Percentiles rank a stretch among this genome's conserved stretches.
Conservation (phyloP, 2,329 filamentous ascomycete genomes). For the Xylaria sp. region DNA sequence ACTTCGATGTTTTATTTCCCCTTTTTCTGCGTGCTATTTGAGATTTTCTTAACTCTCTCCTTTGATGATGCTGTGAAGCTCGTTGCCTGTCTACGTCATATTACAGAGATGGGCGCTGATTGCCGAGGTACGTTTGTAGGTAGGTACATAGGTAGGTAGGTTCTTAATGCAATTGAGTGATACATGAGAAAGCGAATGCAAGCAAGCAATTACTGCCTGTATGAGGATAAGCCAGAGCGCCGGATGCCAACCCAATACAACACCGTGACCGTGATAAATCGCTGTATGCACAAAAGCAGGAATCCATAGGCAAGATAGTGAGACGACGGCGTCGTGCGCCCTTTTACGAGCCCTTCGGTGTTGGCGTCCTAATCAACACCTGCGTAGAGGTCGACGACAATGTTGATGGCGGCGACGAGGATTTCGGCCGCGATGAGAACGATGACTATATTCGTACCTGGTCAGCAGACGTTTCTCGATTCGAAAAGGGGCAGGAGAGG, state of each 20-base stretch:
- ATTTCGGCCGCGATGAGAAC: conserved; percentile 96
- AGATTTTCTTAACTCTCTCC: background rate
- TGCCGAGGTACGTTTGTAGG: background rate
- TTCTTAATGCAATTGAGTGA: background rate
- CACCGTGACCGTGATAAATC: conserved; percentile 20
- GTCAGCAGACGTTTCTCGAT: conserved; percentile 35
- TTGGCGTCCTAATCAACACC: conserved; percentile 45
- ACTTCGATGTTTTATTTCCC: background rate
- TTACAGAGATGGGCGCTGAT: conserved; percentile 9
- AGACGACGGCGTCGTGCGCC: background rate
- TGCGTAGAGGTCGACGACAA: conserved; percentile 91
- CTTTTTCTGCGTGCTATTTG: background rate
- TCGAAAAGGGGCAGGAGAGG: background rate
- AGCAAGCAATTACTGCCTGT: background rate
- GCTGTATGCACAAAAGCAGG: conserved; percentile 17
- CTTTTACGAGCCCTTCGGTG: background rate
- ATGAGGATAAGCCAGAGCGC: background rate
- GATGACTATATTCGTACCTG: conserved; percentile 71
- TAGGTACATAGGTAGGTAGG: background rate
- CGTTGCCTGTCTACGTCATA: conserved; percentile 9
- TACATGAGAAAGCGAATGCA: conserved; percentile 5
- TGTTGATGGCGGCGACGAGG: conserved; percentile 90
- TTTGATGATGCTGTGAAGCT: conserved; percentile 22
- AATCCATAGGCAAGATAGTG: background rate
- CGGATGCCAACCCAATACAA: conserved; percentile 11